phyloP scores from a whole-genome alignment of 164 flowering plant genomes.

The Magnolia sinica region DNA sequence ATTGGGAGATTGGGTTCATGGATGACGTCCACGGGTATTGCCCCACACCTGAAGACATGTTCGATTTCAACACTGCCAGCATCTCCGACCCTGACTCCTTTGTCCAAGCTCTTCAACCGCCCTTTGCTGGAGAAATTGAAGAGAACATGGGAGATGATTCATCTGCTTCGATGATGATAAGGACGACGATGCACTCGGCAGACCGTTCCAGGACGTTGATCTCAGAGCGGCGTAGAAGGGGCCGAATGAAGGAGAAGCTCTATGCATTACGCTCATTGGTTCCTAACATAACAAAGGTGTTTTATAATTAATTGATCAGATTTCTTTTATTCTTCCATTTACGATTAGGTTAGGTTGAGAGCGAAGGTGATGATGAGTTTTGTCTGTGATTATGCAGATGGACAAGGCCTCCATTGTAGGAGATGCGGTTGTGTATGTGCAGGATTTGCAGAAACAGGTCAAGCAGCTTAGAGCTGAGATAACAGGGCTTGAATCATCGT shows the following conservation, averaged over 20 bases:
- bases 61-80: slow-evolving; percentile 11
- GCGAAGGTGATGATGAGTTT: background rate
- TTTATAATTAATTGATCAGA: background rate
- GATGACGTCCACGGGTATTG: slow-evolving; percentile 11
- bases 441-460: slow-evolving; percentile 64
- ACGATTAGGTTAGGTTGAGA: background rate
- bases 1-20: slow-evolving; percentile 9
- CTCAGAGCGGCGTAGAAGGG: slow-evolving; percentile 71
- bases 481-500: slow-evolving; percentile 55
- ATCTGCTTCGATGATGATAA: slow-evolving; percentile 33
- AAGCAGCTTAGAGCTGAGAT: slow-evolving; percentile 65
- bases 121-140: slow-evolving; percentile 27
- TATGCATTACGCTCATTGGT: slow-evolving; percentile 76
- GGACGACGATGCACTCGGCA: slow-evolving; percentile 18
- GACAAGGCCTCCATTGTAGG: slow-evolving; percentile 93
- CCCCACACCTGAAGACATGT: slow-evolving; percentile 15
- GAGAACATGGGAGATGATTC: slow-evolving; percentile 42
- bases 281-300: slow-evolving; percentile 86
- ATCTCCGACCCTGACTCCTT: slow-evolving; percentile 18
- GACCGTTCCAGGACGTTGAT: slow-evolving; percentile 64
- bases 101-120: slow-evolving; percentile 11
- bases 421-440: slow-evolving; percentile 69
- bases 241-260: slow-evolving; percentile 84
- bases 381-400: slow-evolving; percentile 52
- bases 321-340: background rate